Conservation (phyloP, 108 stramenopile species). For the Schizochytrium sp. region DNA sequence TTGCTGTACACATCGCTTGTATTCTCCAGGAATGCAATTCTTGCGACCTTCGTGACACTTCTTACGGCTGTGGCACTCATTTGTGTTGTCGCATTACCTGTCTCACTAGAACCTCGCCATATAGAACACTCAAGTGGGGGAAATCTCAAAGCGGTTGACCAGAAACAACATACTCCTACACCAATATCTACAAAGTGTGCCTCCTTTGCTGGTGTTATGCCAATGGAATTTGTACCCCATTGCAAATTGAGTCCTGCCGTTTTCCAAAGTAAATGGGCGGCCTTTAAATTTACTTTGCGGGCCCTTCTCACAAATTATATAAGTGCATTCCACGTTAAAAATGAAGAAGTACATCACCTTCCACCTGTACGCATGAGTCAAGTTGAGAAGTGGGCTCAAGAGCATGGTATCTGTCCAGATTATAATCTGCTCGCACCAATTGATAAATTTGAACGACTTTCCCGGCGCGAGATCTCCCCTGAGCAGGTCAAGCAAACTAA, state of each 20-base stretch:
- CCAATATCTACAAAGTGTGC: too few relatives aligned
- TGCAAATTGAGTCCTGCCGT: too few relatives aligned
- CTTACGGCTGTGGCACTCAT: background rate
- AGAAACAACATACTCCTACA: too few relatives aligned
- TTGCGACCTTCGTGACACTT: background rate
- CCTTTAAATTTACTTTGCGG: too few relatives aligned
- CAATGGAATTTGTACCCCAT: too few relatives aligned
- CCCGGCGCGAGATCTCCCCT: background rate
- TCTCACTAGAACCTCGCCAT: background rate
- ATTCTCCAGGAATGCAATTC: background rate
- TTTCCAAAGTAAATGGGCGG: too few relatives aligned
- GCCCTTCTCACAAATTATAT: too few relatives aligned
- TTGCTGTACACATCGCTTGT: constrained; percentile 19
- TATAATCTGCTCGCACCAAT: background rate
- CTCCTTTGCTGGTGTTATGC: too few relatives aligned
- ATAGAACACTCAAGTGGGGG: too few relatives aligned
- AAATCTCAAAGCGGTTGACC: too few relatives aligned
- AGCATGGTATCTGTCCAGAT: background rate
- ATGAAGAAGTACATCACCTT: background rate
- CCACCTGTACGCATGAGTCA: background rate
- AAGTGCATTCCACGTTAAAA: too few relatives aligned
- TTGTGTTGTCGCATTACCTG: background rate
- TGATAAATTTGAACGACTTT: background rate
- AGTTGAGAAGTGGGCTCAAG: background rate
- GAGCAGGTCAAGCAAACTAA: background rate